Conservation (phyloP, 2,329 filamentous ascomycete species). For the Phialemonium atrogriseum region DNA sequence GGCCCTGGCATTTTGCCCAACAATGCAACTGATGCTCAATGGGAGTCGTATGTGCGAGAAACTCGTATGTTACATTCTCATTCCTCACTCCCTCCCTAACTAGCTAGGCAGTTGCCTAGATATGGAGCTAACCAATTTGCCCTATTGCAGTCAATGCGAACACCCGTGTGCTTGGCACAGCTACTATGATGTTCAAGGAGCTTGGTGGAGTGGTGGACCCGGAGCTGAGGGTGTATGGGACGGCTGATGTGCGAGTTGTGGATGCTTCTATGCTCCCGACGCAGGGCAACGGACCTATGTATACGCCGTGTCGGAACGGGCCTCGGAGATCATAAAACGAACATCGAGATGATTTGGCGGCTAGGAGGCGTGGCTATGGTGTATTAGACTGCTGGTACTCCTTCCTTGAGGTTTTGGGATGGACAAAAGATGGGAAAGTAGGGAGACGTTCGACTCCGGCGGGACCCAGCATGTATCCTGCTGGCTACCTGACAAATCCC, state of each 20-base stretch:
- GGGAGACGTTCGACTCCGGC: too few relatives aligned
- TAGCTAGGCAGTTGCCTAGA: too few relatives aligned
- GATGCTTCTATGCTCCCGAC: conserved; percentile 33
- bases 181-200: conserved; percentile 29
- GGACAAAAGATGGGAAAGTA: too few relatives aligned
- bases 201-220: conserved; percentile 31
- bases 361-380: too few relatives aligned
- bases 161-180: conserved; percentile 24
- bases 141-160: conserved; percentile 7
- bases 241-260: conserved; percentile 30
- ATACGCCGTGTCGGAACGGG: conserved; percentile 39
- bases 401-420: too few relatives aligned
- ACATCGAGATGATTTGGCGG: too few relatives aligned
- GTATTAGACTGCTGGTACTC: too few relatives aligned
- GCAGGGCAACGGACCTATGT: conserved; percentile 28
- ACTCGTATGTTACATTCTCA: conserved; percentile 10
- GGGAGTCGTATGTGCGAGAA: conserved; percentile 13
- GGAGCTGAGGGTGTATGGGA: conserved; percentile 31
- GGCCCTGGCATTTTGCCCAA: conserved; percentile 14
- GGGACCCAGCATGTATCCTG: too few relatives aligned
- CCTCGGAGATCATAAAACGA: conserved; percentile 11
- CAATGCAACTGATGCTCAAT: conserved; percentile 21
- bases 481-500: too few relatives aligned
- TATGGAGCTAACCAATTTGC: too few relatives aligned
- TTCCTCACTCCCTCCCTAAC: background rate